A percentile compares a stretch with the other conserved stretches of the same genome.
These are phyloP conservation scores for Colletotrichum higginsianum DNA, from an alignment of 2,329 filamentous ascomycete species.

Conservation along the genomic window DNA sequence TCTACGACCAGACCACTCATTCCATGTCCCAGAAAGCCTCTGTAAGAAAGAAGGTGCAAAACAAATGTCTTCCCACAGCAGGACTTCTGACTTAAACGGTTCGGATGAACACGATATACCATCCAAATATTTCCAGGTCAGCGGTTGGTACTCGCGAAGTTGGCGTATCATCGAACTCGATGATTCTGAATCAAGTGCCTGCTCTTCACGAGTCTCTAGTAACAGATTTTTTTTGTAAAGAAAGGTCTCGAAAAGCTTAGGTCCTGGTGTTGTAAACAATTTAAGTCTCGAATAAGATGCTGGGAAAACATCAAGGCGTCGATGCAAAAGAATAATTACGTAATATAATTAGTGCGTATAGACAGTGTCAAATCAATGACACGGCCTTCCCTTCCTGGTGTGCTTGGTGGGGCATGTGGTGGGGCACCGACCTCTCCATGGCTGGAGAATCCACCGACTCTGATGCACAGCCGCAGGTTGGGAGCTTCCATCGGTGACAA, in stretches of 20 bases:
- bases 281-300: not conserved
- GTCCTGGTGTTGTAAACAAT: too few species aligned
- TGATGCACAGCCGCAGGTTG: conserved; percentile 44
- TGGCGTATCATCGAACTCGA: not conserved
- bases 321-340: conserved; percentile 1
- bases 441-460: conserved; percentile 40
- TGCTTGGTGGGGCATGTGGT: conserved; percentile 38
- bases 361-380: not conserved
- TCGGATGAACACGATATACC: not conserved
- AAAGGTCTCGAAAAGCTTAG: not conserved
- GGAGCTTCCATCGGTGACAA: conserved; percentile 43
- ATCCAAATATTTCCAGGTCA: not conserved
- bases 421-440: conserved; percentile 42
- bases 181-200: not conserved
- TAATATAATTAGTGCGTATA: not conserved
- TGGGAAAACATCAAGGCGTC: not conserved
- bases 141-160: not conserved
- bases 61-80: not conserved
- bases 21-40: not conserved
- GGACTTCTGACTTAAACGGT: not conserved
- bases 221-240: too few species aligned
- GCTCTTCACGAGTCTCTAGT: not conserved
- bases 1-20: not conserved
- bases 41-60: not conserved
- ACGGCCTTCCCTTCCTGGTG: conserved; percentile 22